These are phyloP conservation scores for Lepraria neglecta DNA, from an alignment of 495 filamentous ascomycete genomes.

Conservation along the genomic window DNA sequence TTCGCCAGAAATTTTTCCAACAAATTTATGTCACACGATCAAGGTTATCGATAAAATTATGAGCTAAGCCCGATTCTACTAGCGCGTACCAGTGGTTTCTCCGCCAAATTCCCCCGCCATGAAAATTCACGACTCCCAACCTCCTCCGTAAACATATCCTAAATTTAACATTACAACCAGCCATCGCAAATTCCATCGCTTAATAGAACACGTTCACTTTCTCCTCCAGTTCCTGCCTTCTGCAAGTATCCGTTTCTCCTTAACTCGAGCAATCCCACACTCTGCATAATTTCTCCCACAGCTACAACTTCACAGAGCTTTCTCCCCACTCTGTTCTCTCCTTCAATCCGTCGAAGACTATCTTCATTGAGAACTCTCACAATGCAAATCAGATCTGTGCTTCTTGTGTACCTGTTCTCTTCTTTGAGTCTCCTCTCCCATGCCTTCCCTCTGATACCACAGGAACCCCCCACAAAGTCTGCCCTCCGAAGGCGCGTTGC, in stretches of 20 bases:
- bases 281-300: background rate
- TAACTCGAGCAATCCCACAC: background rate
- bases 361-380: background rate
- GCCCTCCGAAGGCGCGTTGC: conserved; percentile 25
- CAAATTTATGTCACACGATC: background rate
- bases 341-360: background rate
- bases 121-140: conserved; percentile 11
- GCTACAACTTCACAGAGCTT: background rate
- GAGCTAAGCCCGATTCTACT: background rate
- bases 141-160: conserved; percentile 15
- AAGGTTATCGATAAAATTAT: no score
- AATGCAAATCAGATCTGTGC: conserved; percentile 12
- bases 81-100: background rate
- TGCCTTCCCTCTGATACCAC: conserved; percentile 16
- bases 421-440: conserved; percentile 1
- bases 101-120: background rate
- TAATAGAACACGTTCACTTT: conserved; percentile 2
- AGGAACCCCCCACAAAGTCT: conserved; percentile 5
- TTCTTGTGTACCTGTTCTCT: background rate
- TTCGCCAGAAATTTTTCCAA: background rate
- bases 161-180: conserved; percentile 16
- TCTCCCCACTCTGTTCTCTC: background rate
- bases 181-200: conserved; percentile 15
- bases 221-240: background rate
- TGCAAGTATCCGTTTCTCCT: conserved; percentile 4